Base-by-base conservation (phyloP, 2,329 filamentous ascomycete species). In the Aaosphaeria pasadenensis region DNA sequence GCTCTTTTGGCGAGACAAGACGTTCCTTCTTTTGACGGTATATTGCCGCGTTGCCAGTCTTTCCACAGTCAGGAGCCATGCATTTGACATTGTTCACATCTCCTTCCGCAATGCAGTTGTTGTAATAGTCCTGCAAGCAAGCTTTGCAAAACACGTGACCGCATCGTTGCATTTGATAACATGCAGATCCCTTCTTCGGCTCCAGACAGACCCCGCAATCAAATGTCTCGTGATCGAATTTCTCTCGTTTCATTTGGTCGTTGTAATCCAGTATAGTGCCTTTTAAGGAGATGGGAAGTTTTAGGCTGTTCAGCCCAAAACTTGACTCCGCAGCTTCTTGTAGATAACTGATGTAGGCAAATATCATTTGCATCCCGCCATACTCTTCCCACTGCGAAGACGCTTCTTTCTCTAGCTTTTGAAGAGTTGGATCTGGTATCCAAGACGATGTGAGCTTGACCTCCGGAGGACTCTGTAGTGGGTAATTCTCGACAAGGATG, bases 91-190 rank as follows among this genome's bases (percentile, higher is more conserved):
- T 82, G 43, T 84, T 78, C 13, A 99, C 76, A 59, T 95, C 86
- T 1, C 94, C 94, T 63, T 95, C 89, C 0, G 77, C 83, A 59
- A 99, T 96, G 56, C 89, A 91, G 54, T 84, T 86, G 57, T 87
- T 89, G 77, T 95, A 97, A 58, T 92, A 96, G 59, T 92, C 89
- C 53, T 89, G 86, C 3, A 99, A 76, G 63, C 94, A 99, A n/a
- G 83, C 71, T 13, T 86, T 74, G 69, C 94, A 99, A 64, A 97
- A 99, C 35, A 97, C 90, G 66, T 99, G 92, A 0, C 83, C 84
- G 68, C 94, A 99, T 49, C 86, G 84, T 41, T 87, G 72, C 78
- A 97, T 85, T 39, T 83, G 82, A 72, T 97, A 88, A 67, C 94
- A 97, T 7, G 77, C 80, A 0, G 75, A 71, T 1, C 94, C 94